Base-by-base conservation (phyloP, 139 green algal genomes). In the Edaphochlamys debaryana region DNA sequence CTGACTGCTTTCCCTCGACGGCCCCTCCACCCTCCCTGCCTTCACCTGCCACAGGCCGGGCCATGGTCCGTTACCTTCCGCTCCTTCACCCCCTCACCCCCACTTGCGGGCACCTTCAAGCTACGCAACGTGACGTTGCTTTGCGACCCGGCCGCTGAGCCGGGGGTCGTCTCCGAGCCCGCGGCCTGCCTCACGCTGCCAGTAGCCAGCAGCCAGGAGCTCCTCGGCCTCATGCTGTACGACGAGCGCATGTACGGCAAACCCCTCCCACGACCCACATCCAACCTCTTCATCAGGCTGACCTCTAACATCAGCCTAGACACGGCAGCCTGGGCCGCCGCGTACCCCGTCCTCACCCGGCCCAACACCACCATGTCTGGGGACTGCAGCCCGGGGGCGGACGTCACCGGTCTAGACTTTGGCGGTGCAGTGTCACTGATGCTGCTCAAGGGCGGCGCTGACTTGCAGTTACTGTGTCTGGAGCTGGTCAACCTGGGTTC, bases 401-500 rank as follows among this genome's bases (percentile, higher is more conserved):
- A 41, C 40, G 6, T 29, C 13, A 81, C 74, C 3, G 74, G 40
- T 0, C 23, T 81, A 19, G 62, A 81, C 42, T n/a, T 81, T 17
- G 13, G 22, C 3, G 74, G 74, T 30, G 30, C 23, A 0, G 15
- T 62, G 40, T 32, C 30, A 0, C 20, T 81, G 8, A 48, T 81
- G 30, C 5, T 5, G 4, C 37, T 69, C 27, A 2, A 25, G 17
- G 29, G 40, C 32, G 74, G 41, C 48, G 74, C 38, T 22, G 20
- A 37, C 17, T 60, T 81, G 74, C 74, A 60, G 29, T 25, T 81
- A 20, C 40, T 45, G 30, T 71, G 74, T 38, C 30, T 81, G 74
- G 74, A 81, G 74, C 41, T 81, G 32, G 56, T n/a, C 40, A 81
- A 81, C 38, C 74, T 81, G 60, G 60, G 56, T 2, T 45, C 73